Percentiles rank a stretch among this genome's conserved stretches.
phyloP scores from a whole-genome alignment of 805 yeast species.

The Torulaspora indica region DNA sequence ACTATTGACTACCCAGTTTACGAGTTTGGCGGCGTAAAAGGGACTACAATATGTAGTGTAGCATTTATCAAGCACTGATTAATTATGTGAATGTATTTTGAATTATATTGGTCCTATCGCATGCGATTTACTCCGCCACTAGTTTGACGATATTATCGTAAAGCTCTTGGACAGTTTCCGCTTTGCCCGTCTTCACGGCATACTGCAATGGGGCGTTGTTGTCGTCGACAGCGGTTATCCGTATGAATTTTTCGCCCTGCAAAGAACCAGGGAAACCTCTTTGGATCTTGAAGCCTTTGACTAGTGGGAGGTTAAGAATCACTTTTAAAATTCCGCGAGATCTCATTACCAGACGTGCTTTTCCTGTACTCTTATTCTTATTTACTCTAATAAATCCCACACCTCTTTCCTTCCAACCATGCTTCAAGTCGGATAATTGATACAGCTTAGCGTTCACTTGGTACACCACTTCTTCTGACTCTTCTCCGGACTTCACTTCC shows the following conservation, averaged over 20 bases:
- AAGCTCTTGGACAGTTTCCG: constrained; percentile 55
- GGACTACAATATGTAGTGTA: constrained; percentile 81
- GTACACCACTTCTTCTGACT: constrained; percentile 65
- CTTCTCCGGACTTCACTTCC: constrained; percentile 81
- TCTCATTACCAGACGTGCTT: constrained; percentile 80
- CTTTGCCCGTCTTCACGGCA: constrained; percentile 67
- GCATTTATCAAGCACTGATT: constrained; percentile 53
- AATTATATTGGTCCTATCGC: constrained; percentile 2
- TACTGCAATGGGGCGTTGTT: constrained; percentile 71
- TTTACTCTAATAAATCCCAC: constrained; percentile 84
- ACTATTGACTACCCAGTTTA: constrained; percentile 73
- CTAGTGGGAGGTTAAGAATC: constrained; percentile 68
- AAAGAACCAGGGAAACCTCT: constrained; percentile 86
- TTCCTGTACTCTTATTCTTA: constrained; percentile 36
- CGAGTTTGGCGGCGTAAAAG: constrained; percentile 84
- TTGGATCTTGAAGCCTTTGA: constrained; percentile 54
- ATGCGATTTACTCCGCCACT: constrained; percentile 16
- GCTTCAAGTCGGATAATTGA: constrained; percentile 57
- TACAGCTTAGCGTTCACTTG: constrained; percentile 75
- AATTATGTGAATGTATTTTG: constrained; percentile 7
- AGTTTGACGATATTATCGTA: constrained; percentile 37
- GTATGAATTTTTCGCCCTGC: constrained; percentile 74
- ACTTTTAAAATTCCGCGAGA: constrained; percentile 81
- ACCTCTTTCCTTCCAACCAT: constrained; percentile 97
- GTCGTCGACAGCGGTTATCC: constrained; percentile 65